Conservation (phyloP, 306 rosid genomes). For the Cicer bijugum region DNA sequence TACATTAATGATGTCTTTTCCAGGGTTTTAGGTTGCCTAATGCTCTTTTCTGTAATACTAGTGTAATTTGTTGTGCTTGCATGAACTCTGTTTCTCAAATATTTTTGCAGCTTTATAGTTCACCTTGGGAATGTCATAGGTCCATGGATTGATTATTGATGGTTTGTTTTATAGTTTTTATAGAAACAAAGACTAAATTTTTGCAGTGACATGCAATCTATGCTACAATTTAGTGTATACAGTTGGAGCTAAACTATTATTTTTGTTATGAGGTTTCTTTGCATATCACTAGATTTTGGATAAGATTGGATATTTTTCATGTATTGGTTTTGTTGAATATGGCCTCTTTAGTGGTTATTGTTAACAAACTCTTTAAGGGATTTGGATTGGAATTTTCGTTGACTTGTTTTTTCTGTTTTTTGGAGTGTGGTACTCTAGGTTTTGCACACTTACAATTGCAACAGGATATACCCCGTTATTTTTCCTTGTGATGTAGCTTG, state of each 20-base stretch:
- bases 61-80: neutral
- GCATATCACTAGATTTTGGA: neutral
- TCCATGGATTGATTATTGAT: neutral
- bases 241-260: neutral
- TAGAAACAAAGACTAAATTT: neutral
- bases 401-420: neutral
- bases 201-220: neutral
- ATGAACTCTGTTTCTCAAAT: neutral
- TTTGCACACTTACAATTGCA: neutral
- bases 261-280: neutral
- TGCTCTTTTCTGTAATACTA: neutral
- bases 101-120: neutral
- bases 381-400: conserved; percentile 21
- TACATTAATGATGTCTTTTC: neutral
- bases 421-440: conserved; percentile 5
- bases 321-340: neutral
- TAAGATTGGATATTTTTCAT: neutral
- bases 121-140: neutral
- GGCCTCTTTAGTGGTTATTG: neutral
- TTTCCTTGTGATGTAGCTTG: conserved; percentile 22
- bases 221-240: conserved; percentile 17
- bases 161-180: neutral
- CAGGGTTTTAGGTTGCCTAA: neutral
- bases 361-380: neutral
- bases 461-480: neutral